Evolutionary conservation across 805 yeast species (phyloP).

Genomic region (Candida golubevii): DNA sequence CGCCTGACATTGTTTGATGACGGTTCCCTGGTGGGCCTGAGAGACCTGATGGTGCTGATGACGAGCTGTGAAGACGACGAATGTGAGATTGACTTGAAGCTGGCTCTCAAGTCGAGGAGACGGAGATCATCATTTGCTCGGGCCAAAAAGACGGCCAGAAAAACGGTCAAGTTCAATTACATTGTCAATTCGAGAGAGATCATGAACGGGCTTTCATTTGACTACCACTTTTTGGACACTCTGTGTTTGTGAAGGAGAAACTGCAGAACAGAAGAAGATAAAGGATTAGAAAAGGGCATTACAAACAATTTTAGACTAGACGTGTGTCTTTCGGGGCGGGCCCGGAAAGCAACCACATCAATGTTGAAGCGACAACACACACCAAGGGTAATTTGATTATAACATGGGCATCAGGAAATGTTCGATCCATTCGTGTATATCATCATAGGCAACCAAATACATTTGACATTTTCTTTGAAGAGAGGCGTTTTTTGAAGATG

Average conservation of each 20-base stretch:
- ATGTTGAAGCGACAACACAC: too few species aligned
- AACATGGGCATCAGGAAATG: too few species aligned
- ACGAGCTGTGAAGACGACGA: constrained; percentile 8
- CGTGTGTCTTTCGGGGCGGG: too few species aligned
- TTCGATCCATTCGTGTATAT: too few species aligned
- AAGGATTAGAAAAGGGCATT: too few species aligned
- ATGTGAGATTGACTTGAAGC: constrained; percentile 14
- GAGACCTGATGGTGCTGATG: constrained; percentile 13
- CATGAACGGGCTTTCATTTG: constrained; percentile 40
- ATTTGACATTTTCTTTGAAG: too few species aligned
- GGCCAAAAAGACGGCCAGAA: constrained; percentile 17
- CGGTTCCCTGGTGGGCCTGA: constrained; percentile 6
- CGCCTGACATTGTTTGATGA: constrained; percentile 12
- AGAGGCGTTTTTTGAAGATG: too few species aligned
- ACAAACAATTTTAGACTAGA: too few species aligned
- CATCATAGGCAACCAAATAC: too few species aligned
- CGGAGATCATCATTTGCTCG: constrained; percentile 1
- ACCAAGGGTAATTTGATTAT: too few species aligned
- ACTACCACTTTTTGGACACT: constrained; percentile 40
- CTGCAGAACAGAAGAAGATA: background rate
- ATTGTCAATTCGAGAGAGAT: constrained; percentile 44
- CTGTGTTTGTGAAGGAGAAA: constrained; percentile 25
- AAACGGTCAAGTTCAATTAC: constrained; percentile 38
- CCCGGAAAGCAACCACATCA: too few species aligned
- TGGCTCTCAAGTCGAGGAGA: constrained; percentile 15